Conservation (phyloP, 2,329 filamentous ascomycete genomes). For the Diaporthe helianthi region DNA sequence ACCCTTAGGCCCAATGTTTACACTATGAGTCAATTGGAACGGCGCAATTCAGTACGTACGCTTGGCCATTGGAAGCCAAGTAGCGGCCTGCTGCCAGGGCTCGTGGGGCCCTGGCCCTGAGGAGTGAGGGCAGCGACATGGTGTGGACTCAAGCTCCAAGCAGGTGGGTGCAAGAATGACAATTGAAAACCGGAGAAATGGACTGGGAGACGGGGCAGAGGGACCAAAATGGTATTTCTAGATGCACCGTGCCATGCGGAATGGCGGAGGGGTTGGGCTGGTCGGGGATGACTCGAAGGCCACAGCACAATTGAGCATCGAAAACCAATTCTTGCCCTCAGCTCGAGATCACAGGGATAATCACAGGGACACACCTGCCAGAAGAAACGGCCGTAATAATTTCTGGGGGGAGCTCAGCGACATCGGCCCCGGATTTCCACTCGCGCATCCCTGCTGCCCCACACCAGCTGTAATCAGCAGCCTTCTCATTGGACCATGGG, state of each 20-base stretch:
- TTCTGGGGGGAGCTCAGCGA: constrained; percentile 28
- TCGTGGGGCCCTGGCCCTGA: constrained; percentile 37
- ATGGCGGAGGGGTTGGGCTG: constrained; percentile 30
- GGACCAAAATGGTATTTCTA: constrained; percentile 19
- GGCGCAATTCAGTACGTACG: constrained; percentile 32
- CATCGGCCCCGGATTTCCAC: constrained; percentile 31
- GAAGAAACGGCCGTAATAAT: constrained; percentile 12
- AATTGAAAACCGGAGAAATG: neutral
- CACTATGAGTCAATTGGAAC: constrained; percentile 9
- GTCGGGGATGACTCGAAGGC: constrained; percentile 36
- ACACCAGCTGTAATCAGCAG: constrained; percentile 12
- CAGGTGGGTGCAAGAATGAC: neutral
- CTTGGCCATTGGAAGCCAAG: constrained; percentile 36
- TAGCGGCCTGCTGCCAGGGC: constrained; percentile 33
- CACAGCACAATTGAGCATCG: constrained; percentile 13
- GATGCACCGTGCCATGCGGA: constrained; percentile 10
- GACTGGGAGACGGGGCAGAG: neutral
- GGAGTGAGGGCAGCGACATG: constrained; percentile 35
- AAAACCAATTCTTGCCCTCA: constrained; percentile 28
- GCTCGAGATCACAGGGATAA: constrained; percentile 42
- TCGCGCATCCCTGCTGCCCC: neutral
- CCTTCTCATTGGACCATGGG: neutral
- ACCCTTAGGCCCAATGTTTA: too few species aligned
- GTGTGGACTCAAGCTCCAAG: constrained; percentile 1
- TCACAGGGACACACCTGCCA: constrained; percentile 40